Evolutionary conservation across 306 rosid species (phyloP), one percentile per base, ranked within the genome.

Genomic region (Quillaja saponaria): DNA sequence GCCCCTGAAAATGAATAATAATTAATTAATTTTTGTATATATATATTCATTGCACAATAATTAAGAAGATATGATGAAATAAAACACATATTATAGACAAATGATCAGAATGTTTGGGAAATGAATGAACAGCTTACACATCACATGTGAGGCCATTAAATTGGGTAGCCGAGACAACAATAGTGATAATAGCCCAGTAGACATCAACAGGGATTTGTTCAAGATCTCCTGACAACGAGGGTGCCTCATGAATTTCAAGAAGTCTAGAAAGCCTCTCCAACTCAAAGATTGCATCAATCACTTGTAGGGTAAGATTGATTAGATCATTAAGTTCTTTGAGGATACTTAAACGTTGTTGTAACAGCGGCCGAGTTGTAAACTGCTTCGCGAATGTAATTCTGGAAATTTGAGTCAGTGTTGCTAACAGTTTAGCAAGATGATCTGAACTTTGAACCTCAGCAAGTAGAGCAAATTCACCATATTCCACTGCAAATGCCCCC

Each of bases 391-490:
- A 25, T 11, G 47, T 25, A 4, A 25, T 25, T 25, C 41, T 0
- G 81, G 68, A 6, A 78, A 71, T 48, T 57, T 25, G 55, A 42
- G 40, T 78, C 46, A 82, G 71, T 18, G 66, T 59, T 8, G 75
- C 77, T 57, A 82, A 20, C 3, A 76, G 63, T 47, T 71, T 82
- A 17, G 84, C 81, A 0, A 82, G 74, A 39, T 41, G 72, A 65
- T 78, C 63, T 0, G 82, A 55, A 19, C 71, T 54, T 10, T 52
- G 55, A 38, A 51, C 54, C 34, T 75, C 66, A 0, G 87, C 81
- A 0, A 82, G 76, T 8, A 75, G 74, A 81, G 79, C 78, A 71
- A 78, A 82, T 13, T 78, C 84, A 7, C 87, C 84, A 20, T 47
- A 75, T 34, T 78, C 77, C 58, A 78, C 7, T 4, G 84, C 71